Percentiles rank a stretch among this genome's conserved stretches.
Evolutionary conservation across 805 yeast genomes (phyloP).

Genomic region (Candida silvatica): DNA sequence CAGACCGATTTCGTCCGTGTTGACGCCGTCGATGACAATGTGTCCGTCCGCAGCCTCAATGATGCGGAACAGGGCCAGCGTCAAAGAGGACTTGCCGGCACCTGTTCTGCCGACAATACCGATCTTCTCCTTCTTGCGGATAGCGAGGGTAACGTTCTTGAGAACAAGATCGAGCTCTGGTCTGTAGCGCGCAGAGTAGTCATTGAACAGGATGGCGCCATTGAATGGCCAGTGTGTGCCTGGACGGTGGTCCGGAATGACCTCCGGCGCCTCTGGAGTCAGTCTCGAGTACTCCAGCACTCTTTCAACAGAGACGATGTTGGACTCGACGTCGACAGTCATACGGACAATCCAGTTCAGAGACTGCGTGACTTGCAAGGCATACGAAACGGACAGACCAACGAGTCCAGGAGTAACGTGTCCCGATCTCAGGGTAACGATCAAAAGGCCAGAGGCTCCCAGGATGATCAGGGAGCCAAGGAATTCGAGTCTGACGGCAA

Average conservation of each 20-base stretch:
- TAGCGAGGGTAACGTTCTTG: slow-evolving; percentile 52
- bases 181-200: slow-evolving; percentile 82
- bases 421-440: slow-evolving; percentile 61
- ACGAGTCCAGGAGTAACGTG: slow-evolving; percentile 79
- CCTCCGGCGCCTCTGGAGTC: slow-evolving; percentile 69
- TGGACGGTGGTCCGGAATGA: slow-evolving; percentile 47
- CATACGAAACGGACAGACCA: slow-evolving; percentile 90
- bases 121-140: slow-evolving; percentile 72
- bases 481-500: slow-evolving; percentile 88
- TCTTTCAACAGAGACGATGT: slow-evolving; percentile 78
- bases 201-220: slow-evolving; percentile 58
- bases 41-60: slow-evolving; percentile 62
- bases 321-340: slow-evolving; percentile 98
- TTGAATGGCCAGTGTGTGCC: slow-evolving; percentile 60
- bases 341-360: slow-evolving; percentile 97
- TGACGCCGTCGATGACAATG: slow-evolving; percentile 62
- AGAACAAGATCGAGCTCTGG: slow-evolving; percentile 73
- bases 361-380: slow-evolving; percentile 86
- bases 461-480: slow-evolving; percentile 85
- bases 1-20: slow-evolving; percentile 63
- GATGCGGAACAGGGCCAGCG: slow-evolving; percentile 76
- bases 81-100: slow-evolving; percentile 86
- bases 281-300: slow-evolving; percentile 43
- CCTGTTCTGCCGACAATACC: slow-evolving; percentile 98
- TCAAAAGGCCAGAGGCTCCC: slow-evolving; percentile 77